Evolutionary conservation across 192 early-diverging fungal species (phyloP).

Genomic region (Backusella parvicylindrica): DNA sequence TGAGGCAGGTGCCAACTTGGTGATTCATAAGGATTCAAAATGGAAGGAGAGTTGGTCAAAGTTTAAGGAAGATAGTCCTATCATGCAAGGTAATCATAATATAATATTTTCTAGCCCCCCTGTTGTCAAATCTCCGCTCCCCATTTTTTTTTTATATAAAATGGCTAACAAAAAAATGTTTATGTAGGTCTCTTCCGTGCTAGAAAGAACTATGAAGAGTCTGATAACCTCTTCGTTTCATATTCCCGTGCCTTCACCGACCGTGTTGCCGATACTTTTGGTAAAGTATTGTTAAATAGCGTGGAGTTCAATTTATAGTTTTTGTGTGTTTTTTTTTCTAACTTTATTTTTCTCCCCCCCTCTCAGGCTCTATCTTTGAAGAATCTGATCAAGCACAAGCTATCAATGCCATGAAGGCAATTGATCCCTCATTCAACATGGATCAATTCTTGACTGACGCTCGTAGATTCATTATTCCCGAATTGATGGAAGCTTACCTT

Average conservation of each 20-base stretch:
- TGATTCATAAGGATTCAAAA: conserved; percentile 82
- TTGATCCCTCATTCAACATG: conserved; percentile 84
- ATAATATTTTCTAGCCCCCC: background rate
- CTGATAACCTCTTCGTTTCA: conserved; percentile 81
- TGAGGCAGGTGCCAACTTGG: conserved; percentile 69
- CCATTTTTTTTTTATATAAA: background rate
- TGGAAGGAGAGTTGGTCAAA: conserved; percentile 90
- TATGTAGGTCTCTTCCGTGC: conserved; percentile 64
- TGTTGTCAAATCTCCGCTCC: background rate
- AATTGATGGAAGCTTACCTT: conserved; percentile 93
- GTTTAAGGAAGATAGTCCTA: conserved; percentile 84
- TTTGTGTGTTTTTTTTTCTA: background rate
- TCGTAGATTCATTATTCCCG: conserved; percentile 90
- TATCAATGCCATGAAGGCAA: conserved; percentile 75
- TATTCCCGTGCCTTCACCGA: conserved; percentile 75
- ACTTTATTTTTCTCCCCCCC: too few species aligned
- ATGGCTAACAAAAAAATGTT: background rate
- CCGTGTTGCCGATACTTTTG: conserved; percentile 70
- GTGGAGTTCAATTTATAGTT: background rate
- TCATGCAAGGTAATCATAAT: conserved; percentile 65
- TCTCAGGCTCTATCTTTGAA: conserved; percentile 69
- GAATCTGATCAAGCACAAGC: conserved; percentile 93
- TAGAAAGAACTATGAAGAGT: conserved; percentile 81
- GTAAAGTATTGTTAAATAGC: conserved; percentile 27
- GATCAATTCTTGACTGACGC: conserved; percentile 90